Conservation (phyloP, 345 rosid genomes). For the Triadica sebifera region DNA sequence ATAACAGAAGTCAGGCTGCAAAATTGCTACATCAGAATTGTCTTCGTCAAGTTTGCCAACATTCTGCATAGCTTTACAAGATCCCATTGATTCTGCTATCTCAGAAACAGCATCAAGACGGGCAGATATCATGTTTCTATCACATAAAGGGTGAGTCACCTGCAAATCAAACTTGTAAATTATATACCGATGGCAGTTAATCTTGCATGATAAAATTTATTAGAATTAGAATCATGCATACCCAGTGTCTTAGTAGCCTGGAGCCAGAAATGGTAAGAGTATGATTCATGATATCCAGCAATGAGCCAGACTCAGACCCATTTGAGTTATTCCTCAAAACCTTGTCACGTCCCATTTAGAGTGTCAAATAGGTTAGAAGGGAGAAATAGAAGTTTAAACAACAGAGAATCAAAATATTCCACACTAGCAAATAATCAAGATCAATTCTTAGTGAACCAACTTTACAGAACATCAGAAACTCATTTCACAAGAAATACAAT, state of each 20-base stretch:
- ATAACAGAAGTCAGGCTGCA: conserved; percentile 46
- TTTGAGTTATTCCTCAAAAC: conserved; percentile 71
- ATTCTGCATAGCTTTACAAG: conserved; percentile 43
- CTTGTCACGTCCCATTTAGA: conserved; percentile 32
- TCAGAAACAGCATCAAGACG: conserved; percentile 99
- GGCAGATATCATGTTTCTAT: conserved; percentile 72
- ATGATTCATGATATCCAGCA: conserved; percentile 66
- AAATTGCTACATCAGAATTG: conserved; percentile 35
- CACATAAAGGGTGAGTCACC: conserved; percentile 93
- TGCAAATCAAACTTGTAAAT: conserved; percentile 36
- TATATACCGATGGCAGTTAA: not conserved
- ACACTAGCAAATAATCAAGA: not conserved
- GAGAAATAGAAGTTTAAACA: not conserved
- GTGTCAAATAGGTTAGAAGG: conserved; percentile 14
- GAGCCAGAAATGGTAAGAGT: conserved; percentile 82
- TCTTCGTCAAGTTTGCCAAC: conserved; percentile 37
- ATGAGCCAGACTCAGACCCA: conserved; percentile 82
- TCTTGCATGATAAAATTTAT: conserved; percentile 1
- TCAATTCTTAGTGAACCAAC: not conserved
- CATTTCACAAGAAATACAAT: not conserved
- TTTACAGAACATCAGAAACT: not conserved
- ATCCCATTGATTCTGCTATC: conserved; percentile 77
- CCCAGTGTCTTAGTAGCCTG: conserved; percentile 92
- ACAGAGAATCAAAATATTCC: not conserved
- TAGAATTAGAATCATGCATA: conserved; percentile 35